Percentiles rank a stretch among this genome's conserved stretches.
Conservation (phyloP, 192 early-diverging fungal species). For the Coemansia brasiliensis region DNA sequence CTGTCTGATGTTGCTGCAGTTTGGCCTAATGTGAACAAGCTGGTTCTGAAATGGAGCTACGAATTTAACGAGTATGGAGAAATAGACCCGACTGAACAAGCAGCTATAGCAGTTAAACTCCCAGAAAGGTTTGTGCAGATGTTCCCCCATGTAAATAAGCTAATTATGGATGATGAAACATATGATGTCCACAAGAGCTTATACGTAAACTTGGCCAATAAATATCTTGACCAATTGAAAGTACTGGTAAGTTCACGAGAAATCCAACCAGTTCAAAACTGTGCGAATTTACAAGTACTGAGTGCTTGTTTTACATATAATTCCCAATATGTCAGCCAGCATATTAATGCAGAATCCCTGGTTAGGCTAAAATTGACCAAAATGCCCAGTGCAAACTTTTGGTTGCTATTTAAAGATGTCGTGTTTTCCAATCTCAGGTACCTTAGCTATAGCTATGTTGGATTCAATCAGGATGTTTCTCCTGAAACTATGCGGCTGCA, state of each 20-base stretch:
- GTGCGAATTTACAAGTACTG: too few species aligned
- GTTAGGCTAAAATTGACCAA: background rate
- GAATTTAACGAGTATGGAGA: too few species aligned
- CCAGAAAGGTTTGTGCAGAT: background rate
- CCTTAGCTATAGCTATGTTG: background rate
- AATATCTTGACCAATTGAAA: background rate
- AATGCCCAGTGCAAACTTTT: conserved; percentile 2
- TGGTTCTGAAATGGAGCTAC: background rate
- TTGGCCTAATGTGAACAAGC: conserved; percentile 11
- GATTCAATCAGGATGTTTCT: background rate
- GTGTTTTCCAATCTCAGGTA: conserved; percentile 8
- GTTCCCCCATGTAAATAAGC: background rate
- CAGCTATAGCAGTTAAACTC: too few species aligned
- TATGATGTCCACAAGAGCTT: background rate
- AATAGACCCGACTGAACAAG: too few species aligned
- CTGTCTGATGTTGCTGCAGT: background rate
- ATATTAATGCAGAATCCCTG: background rate
- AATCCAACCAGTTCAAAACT: too few species aligned
- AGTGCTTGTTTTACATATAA: background rate
- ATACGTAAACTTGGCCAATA: background rate
- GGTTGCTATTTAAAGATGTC: background rate
- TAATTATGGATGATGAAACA: background rate
- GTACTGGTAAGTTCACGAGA: too few species aligned
- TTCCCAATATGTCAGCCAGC: background rate
- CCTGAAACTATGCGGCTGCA: background rate